phyloP scores from a whole-genome alignment of 768 basidiomycete species.

The Amyloporia xantha region DNA sequence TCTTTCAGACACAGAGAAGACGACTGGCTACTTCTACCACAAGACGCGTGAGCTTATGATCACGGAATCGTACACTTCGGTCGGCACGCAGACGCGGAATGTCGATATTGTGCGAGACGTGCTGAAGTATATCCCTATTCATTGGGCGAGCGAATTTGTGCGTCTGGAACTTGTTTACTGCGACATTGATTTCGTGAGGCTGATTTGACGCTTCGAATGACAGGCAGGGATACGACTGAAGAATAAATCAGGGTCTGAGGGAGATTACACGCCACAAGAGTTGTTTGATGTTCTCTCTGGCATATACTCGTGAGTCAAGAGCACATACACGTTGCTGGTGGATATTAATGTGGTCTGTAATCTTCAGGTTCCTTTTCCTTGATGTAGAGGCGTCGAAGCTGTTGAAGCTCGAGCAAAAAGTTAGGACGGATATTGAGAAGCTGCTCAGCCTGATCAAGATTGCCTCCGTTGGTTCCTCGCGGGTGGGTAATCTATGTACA shows the following conservation, averaged over 20 bases:
- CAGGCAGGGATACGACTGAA: conserved; percentile 74
- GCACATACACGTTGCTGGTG: neutral
- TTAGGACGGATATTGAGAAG: conserved; percentile 44
- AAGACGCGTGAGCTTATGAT: conserved; percentile 55
- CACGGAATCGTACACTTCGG: conserved; percentile 45
- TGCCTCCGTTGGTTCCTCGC: conserved; percentile 19
- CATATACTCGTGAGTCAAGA: conserved; percentile 64
- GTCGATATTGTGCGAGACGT: conserved; percentile 70
- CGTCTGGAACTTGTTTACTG: no score
- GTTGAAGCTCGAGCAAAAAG: conserved; percentile 47
- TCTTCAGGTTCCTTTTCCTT: conserved; percentile 64
- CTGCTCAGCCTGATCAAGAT: conserved; percentile 52
- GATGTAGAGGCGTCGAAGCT: conserved; percentile 55
- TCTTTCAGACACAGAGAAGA: conserved; percentile 40
- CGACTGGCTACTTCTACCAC: conserved; percentile 58
- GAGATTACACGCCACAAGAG: conserved; percentile 55
- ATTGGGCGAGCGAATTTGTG: conserved; percentile 70
- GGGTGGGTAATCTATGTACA: neutral
- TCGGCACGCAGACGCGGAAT: conserved; percentile 43
- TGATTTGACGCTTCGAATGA: neutral
- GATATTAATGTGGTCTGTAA: no score
- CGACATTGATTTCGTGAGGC: no score
- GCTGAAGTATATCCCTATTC: conserved; percentile 53
- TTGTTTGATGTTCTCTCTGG: conserved; percentile 59
- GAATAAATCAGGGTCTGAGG: conserved; percentile 43